Percentiles rank a stretch among this genome's conserved stretches.
Conservation (phyloP, 2,329 filamentous ascomycete genomes). For the Drechslerella coelobrocha region DNA sequence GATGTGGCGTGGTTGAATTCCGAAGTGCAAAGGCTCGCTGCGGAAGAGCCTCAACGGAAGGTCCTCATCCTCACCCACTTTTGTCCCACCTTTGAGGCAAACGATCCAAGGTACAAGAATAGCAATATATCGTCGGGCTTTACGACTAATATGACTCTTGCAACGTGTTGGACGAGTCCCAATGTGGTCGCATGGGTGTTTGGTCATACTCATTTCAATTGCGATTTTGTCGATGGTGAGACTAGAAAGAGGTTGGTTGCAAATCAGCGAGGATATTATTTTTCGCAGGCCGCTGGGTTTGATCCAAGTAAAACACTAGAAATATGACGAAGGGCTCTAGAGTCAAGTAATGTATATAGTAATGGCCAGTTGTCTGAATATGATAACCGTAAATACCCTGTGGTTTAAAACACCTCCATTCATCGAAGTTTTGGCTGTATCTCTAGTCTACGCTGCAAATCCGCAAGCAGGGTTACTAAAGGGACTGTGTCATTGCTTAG, state of each 20-base stretch:
- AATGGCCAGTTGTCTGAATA: too few species aligned
- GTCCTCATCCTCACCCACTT: constrained; percentile 54
- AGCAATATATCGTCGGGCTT: constrained; percentile 56
- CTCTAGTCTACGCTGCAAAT: too few species aligned
- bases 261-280: constrained; percentile 60
- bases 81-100: constrained; percentile 52
- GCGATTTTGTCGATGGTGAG: constrained; percentile 57
- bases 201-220: constrained; percentile 63
- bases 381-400: too few species aligned
- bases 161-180: constrained; percentile 57
- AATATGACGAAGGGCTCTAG: neutral
- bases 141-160: constrained; percentile 58
- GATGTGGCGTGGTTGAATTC: constrained; percentile 55
- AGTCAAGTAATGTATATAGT: too few species aligned
- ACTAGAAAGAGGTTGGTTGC: constrained; percentile 57
- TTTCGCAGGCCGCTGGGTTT: constrained; percentile 58
- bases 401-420: too few species aligned
- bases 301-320: constrained; percentile 55
- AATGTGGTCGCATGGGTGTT: constrained; percentile 62
- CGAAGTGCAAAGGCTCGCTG: constrained; percentile 33
- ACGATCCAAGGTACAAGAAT: constrained; percentile 47
- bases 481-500: too few species aligned
- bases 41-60: constrained; percentile 7
- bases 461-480: too few species aligned
- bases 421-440: too few species aligned